Evolutionary conservation across 257 asterid species (phyloP).

Genomic region (Hygrophila difformis): DNA sequence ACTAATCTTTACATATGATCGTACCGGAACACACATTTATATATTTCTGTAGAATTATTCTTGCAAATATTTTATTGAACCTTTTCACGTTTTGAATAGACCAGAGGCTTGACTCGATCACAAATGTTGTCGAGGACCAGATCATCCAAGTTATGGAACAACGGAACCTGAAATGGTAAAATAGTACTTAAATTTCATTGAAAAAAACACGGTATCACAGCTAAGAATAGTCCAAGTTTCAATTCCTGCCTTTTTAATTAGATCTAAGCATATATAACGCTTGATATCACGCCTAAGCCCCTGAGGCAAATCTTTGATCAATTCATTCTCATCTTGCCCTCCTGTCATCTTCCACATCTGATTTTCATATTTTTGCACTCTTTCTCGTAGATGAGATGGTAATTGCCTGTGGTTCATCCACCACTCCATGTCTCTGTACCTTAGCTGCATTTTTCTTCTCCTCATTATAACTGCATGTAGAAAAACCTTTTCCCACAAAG

Average conservation of each 20-base stretch:
- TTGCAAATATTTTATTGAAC: too few relatives aligned
- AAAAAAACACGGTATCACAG: too few relatives aligned
- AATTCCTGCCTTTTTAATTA: conserved; percentile 51
- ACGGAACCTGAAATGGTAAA: conserved; percentile 76
- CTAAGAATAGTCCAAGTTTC: too few relatives aligned
- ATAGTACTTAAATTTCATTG: too few relatives aligned
- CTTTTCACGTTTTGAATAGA: conserved; percentile 83
- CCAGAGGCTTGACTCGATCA: conserved; percentile 81
- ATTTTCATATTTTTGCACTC: conserved; percentile 80
- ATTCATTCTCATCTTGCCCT: conserved; percentile 81
- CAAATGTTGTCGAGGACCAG: conserved; percentile 91
- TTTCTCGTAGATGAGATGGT: conserved; percentile 63
- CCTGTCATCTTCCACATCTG: conserved; percentile 71
- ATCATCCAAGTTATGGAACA: conserved; percentile 79
- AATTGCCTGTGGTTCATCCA: conserved; percentile 94
- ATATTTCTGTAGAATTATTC: too few relatives aligned
- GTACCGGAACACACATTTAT: too few relatives aligned
- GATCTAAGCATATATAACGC: conserved; percentile 82
- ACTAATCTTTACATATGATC: too few relatives aligned
- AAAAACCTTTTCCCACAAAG: conserved; percentile 49
- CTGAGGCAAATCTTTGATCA: conserved; percentile 69
- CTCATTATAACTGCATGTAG: conserved; percentile 94
- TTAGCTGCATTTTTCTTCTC: conserved; percentile 78
- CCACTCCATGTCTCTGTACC: conserved; percentile 94
- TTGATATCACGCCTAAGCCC: conserved; percentile 94